Evolutionary conservation across 2,329 filamentous ascomycete species (phyloP).

Genomic region (Malbranchea cinnamomea): DNA sequence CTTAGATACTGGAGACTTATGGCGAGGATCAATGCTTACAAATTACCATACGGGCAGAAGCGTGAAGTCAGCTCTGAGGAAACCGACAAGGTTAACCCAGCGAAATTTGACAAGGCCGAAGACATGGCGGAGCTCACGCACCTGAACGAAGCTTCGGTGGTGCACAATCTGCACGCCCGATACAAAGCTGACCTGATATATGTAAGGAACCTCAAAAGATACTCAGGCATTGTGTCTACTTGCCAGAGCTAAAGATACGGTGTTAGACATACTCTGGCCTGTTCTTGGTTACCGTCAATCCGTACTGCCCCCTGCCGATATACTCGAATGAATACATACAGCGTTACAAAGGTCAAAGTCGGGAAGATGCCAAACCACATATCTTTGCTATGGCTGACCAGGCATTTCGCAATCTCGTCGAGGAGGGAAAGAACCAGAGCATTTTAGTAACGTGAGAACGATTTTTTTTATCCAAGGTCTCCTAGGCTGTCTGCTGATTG

Average conservation of each 20-base stretch:
- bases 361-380: constrained; percentile 92
- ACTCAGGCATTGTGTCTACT: background rate
- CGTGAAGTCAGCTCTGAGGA: constrained; percentile 71
- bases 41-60: constrained; percentile 40
- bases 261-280: constrained; percentile 80
- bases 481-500: constrained; percentile 1
- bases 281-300: constrained; percentile 93
- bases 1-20: too few species aligned
- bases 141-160: constrained; percentile 91
- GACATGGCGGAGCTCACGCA: constrained; percentile 99
- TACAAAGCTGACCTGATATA: constrained; percentile 95
- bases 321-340: constrained; percentile 95
- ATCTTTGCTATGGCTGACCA: constrained; percentile 97
- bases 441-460: constrained; percentile 68
- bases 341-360: constrained; percentile 83
- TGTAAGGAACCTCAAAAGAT: constrained; percentile 25
- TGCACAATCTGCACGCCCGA: constrained; percentile 88
- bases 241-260: constrained; percentile 7
- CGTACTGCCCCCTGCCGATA: constrained; percentile 86
- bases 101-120: constrained; percentile 97
- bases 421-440: constrained; percentile 91
- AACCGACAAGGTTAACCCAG: constrained; percentile 97
- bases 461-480: too few species aligned
- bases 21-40: background rate
- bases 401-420: constrained; percentile 87